Percentiles rank a stretch among this genome's conserved stretches.
Conservation (phyloP, 2,329 filamentous ascomycete genomes). For the Trichoderma citrinoviride region DNA sequence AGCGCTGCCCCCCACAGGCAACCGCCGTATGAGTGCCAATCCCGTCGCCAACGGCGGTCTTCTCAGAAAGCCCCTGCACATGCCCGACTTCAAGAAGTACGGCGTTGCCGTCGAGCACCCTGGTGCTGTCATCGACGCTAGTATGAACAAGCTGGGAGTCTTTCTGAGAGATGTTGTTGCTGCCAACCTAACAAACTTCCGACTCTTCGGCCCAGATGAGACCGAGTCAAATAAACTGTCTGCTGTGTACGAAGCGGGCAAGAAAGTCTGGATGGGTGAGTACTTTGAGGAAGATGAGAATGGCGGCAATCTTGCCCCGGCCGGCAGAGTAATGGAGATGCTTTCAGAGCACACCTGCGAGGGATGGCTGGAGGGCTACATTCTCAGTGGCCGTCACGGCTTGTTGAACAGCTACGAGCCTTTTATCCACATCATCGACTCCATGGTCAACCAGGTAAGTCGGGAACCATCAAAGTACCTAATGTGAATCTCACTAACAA, state of each 20-base stretch:
- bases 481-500: conserved; percentile 2
- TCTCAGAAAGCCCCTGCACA: conserved; percentile 62
- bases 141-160: conserved; percentile 67
- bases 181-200: conserved; percentile 65
- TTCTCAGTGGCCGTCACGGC: conserved; percentile 71
- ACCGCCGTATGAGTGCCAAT: conserved; percentile 72
- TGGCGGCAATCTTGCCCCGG: conserved; percentile 67
- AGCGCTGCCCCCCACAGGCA: conserved; percentile 62
- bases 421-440: conserved; percentile 80
- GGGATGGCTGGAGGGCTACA: conserved; percentile 77
- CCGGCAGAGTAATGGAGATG: conserved; percentile 78
- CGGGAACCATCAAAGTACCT: no score
- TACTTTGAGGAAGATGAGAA: conserved; percentile 74
- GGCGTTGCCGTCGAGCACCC: conserved; percentile 60
- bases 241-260: conserved; percentile 67
- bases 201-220: conserved; percentile 76
- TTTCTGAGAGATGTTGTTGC: conserved; percentile 68
- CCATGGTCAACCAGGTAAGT: conserved; percentile 72
- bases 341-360: conserved; percentile 79
- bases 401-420: conserved; percentile 79
- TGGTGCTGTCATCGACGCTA: conserved; percentile 55
- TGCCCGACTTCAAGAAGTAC: conserved; percentile 70
- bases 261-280: conserved; percentile 79
- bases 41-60: conserved; percentile 70
- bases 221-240: conserved; percentile 77